Percentiles rank a stretch among this genome's conserved stretches.
These are phyloP conservation scores for Podochytrium sp. DNA, from an alignment of 192 early-diverging fungal species.

Conservation along the genomic window DNA sequence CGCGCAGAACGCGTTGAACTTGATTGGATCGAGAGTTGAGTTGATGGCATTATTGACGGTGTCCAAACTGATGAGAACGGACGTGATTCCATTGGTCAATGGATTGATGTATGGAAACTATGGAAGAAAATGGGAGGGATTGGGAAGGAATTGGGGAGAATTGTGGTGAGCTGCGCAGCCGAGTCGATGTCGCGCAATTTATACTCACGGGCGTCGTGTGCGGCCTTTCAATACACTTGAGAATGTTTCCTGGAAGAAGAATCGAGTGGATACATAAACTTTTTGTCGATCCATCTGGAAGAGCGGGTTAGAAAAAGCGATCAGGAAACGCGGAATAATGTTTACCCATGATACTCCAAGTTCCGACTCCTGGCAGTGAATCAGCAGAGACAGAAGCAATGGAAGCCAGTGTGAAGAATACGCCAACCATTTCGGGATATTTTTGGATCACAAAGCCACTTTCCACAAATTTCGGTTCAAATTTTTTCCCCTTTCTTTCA, in stretches of 20 bases:
- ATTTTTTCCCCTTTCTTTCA: too few relatives aligned
- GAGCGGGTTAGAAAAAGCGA: too few relatives aligned
- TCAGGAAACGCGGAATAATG: too few relatives aligned
- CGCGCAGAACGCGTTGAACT: conserved; percentile 21
- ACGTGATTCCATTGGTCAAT: conserved; percentile 1
- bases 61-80: conserved; percentile 2
- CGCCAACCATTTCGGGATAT: too few relatives aligned
- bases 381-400: too few relatives aligned
- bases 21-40: not conserved
- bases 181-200: not conserved
- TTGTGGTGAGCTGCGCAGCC: too few relatives aligned
- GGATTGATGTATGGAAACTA: conserved; percentile 8
- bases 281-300: conserved; percentile 1
- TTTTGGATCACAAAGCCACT: too few relatives aligned
- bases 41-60: not conserved
- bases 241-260: conserved; percentile 17
- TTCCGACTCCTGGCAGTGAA: too few relatives aligned
- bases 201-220: conserved; percentile 18
- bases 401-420: too few relatives aligned
- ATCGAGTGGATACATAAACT: conserved; percentile 17
- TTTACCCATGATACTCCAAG: too few relatives aligned
- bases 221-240: conserved; percentile 21
- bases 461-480: too few relatives aligned
- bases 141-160: conserved; percentile 14
- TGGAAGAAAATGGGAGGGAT: too few relatives aligned